Base-by-base conservation (phyloP, 2,329 filamentous ascomycete species). In the Penicillium sp. region DNA sequence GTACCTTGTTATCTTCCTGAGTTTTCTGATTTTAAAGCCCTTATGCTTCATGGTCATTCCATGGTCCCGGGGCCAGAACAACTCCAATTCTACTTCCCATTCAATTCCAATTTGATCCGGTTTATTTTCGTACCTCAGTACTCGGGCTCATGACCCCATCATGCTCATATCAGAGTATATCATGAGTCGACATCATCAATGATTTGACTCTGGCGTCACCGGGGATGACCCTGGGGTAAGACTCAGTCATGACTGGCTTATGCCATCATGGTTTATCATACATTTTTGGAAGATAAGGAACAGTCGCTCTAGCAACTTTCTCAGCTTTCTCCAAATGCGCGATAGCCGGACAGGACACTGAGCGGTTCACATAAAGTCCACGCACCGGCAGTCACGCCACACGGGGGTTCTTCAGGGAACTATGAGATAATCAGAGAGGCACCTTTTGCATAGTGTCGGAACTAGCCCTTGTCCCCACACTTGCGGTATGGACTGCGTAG, bases 131-230 rank as follows among this genome's bases (percentile, higher is more conserved):
- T 15, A 42, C 53, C 50, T 57, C 47, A 55, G 44, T 47, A 15
- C 5, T 12, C 6, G 38, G 24, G 38, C 52, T 47, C 52, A 55
- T 59, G 54, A 58, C 50, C 53, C 49, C 46, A 56, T 55, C 52
- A 55, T 56, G 46, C 55, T 54, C 54, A 42, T 52, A 52, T 42
- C 33, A 53, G 42, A 53, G 44, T 43, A 38, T 46, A 55, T 55
- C 50, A 53, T 52, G 46, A 45, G 52, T 57, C 57, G 55, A 60
- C 57, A 59, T 61, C 58, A 61, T 61, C 57, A 54, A 61, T 61
- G 58, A 61, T 57, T 56, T 50, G 47, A 38, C 39, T 40, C 35
- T 44, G 24, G 50, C 53, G 50, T 61, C 58, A 59, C 48, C 43
- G 47, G 40, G 38, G 39, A 24, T 29, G 46, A 37, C 47, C 42